Conservation (phyloP, 2,329 filamentous ascomycete species). For the Paramyrothecium sp. region DNA sequence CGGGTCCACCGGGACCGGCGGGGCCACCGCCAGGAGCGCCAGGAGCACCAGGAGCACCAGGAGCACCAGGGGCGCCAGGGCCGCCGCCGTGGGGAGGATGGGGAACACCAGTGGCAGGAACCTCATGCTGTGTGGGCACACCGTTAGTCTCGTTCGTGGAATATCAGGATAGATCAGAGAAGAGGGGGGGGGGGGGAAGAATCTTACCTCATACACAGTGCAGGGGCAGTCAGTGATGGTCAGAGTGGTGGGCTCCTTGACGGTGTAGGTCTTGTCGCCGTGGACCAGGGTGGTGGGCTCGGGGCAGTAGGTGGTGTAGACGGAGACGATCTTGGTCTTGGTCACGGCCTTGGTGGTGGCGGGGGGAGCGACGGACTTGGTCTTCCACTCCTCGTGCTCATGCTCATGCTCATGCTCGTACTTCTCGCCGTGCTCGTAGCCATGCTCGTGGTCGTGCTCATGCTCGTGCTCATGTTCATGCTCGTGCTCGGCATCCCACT, state of each 20-base stretch:
- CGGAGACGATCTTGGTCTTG: slow-evolving; percentile 32
- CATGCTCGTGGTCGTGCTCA: neutral
- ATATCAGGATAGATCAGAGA: too few relatives aligned
- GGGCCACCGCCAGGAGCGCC: neutral
- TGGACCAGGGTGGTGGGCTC: slow-evolving; percentile 50
- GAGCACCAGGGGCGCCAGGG: too few relatives aligned
- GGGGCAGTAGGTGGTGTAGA: slow-evolving; percentile 40
- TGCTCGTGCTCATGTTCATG: neutral
- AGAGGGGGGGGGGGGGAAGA: slow-evolving; percentile 7
- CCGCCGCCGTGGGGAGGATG: too few relatives aligned
- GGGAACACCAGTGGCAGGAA: too few relatives aligned
- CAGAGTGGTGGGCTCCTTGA: slow-evolving; percentile 52
- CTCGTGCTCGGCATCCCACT: neutral
- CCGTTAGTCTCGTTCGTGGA: too few relatives aligned
- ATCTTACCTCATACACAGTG: slow-evolving; percentile 35
- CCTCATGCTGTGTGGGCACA: too few relatives aligned
- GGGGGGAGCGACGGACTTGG: neutral
- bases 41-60: neutral
- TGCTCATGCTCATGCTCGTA: neutral
- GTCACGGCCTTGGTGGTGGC: slow-evolving; percentile 16
- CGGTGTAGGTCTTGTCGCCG: slow-evolving; percentile 50
- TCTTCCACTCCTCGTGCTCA: neutral
- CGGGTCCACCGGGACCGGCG: neutral
- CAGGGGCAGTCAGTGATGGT: slow-evolving; percentile 56
- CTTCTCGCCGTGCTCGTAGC: neutral